Evolutionary conservation across 1,284 basidiomycete genomes (phyloP).

Genomic region (Malassezia obtusa): DNA sequence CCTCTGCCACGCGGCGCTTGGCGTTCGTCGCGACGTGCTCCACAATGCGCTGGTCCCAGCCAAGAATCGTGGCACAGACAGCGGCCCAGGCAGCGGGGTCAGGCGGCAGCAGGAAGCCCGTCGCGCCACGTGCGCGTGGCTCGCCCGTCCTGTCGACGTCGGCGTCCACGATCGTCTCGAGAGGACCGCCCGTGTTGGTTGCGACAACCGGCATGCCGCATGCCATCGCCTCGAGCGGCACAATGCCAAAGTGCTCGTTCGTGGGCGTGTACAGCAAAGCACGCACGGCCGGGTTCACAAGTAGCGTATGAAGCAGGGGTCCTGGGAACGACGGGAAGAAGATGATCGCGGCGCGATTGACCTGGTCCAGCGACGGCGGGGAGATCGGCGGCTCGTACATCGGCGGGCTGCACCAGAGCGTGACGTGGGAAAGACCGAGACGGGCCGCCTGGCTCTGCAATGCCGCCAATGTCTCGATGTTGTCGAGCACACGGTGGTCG

Average conservation of each 20-base stretch:
- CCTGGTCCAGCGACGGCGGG: constrained; percentile 17
- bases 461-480: constrained; percentile 55
- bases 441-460: constrained; percentile 26
- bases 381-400: constrained; percentile 40
- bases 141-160: constrained; percentile 22
- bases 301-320: constrained; percentile 31
- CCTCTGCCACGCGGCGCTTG: constrained; percentile 7
- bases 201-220: constrained; percentile 82
- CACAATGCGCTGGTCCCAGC: constrained; percentile 1
- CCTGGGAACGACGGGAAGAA: constrained; percentile 39
- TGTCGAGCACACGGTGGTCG: constrained; percentile 62
- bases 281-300: constrained; percentile 21
- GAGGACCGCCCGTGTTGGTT: constrained; percentile 79
- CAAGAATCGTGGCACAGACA: constrained; percentile 12
- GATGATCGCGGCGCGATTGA: constrained; percentile 21
- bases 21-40: constrained; percentile 8
- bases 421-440: constrained; percentile 50
- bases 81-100: constrained; percentile 17
- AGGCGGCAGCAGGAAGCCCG: constrained; percentile 20
- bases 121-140: constrained; percentile 13
- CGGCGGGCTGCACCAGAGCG: constrained; percentile 28
- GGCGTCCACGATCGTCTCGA: constrained; percentile 69
- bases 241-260: constrained; percentile 96
- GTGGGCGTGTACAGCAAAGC: constrained; percentile 77
- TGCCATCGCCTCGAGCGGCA: constrained; percentile 87